Evolutionary conservation across 2,329 filamentous ascomycete species (phyloP), one percentile per base, ranked within the genome.

Genomic region (Cyphellophora europaea): DNA sequence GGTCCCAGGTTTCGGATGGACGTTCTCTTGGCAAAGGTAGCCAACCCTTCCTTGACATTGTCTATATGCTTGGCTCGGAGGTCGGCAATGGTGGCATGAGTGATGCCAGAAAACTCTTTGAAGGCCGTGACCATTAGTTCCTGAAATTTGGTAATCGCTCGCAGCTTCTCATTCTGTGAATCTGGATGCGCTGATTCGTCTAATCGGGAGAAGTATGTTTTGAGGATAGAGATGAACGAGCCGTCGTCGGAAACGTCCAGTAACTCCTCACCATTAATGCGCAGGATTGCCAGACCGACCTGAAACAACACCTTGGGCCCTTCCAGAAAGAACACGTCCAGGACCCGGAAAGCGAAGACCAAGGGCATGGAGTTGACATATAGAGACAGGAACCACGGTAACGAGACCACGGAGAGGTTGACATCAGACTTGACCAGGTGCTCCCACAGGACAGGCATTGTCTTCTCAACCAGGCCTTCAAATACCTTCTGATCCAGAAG

Each of bases 361-460:
- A 98, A 69, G 4, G 91, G 91, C 91, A 98, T 98, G 2, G 89
- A 96, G 70, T 98, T 98, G 68, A 98, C 93, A 62, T 96, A 98
- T 12, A 98, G 71, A 4, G 89, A 96, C 37, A 98, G 70, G 56
- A 98, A 98, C 91, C 91, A 98, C 3, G 91, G 91, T 28, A 98
- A 70, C 6, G 89, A 96, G 11, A 96, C 91, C 19, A 98, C 91
- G 0, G 91, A 96, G 13, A 98, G 74, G 58, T 98, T 93, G 14
- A 98, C 87, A 53, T 98, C 91, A 40, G 83, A 91, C 62, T 91
- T 93, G 46, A 88, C 82, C n/a, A 98, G 75, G 53, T 98, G 91
- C 14, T 96, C 89, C 88, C 91, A 98, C 11, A 98, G 72, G 39
- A 98, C 82, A 2, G 91, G 91, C 88, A 98, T 96, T 2, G 91